Conservation (phyloP, 176 grass and related monocot species). For the Cenchrus fungigraminus region DNA sequence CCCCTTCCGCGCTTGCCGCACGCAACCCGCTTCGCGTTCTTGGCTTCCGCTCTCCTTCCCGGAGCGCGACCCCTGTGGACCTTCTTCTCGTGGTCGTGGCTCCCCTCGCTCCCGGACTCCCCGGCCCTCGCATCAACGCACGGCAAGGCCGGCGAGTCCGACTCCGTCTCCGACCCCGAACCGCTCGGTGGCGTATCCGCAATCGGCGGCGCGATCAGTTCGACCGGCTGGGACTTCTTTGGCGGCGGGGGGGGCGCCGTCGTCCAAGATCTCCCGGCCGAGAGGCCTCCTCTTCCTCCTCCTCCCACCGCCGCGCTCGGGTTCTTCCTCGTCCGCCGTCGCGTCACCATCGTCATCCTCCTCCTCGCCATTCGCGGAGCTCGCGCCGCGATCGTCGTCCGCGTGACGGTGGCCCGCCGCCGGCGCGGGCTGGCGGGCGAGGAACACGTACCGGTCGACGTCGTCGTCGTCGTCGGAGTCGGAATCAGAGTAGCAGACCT, state of each 20-base stretch:
- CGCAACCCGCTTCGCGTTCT: not conserved
- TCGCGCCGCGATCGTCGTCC: not conserved
- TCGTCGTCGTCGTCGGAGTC: constrained; percentile 28
- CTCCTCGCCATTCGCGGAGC: not conserved
- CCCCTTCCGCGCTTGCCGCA: not conserved
- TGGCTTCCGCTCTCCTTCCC: not conserved
- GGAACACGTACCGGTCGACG: constrained; percentile 49
- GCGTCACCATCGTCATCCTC: not conserved
- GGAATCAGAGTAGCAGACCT: not conserved
- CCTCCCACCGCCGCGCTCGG: not conserved
- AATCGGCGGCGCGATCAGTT: not conserved
- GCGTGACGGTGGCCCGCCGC: not conserved
- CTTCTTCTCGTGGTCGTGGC: not conserved
- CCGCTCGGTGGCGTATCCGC: not conserved
- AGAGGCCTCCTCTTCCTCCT: not conserved
- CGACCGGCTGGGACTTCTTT: not conserved
- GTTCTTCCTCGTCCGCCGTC: not conserved
- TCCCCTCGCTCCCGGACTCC: constrained; percentile 3
- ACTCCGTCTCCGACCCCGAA: not conserved
- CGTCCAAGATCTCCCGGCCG: not conserved
- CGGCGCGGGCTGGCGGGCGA: constrained; percentile 36
- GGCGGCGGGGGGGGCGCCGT: not conserved
- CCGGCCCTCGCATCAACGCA: not conserved
- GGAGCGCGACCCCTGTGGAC: not conserved
- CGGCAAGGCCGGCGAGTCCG: not conserved